A percentile compares a stretch with the other conserved stretches of the same genome.
These are phyloP conservation scores for Ganoderma lucidum DNA, from an alignment of 1,284 basidiomycete species.

Conservation along the genomic window DNA sequence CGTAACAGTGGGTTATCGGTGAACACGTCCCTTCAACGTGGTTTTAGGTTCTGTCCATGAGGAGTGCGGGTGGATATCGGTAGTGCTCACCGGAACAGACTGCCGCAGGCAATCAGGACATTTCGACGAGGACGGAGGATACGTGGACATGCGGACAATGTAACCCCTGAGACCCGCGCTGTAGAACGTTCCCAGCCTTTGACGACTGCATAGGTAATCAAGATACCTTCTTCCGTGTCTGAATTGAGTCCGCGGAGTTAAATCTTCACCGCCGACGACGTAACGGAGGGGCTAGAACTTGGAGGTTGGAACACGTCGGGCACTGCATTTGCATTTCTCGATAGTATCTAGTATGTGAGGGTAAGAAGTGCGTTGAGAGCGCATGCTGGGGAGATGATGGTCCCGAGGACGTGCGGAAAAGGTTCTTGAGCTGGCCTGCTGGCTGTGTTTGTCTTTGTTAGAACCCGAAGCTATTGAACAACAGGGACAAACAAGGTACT, in stretches of 20 bases:
- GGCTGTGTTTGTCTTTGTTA: constrained; percentile 10
- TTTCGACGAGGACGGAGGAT: not conserved
- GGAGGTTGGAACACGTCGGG: not conserved
- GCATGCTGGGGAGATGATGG: not conserved
- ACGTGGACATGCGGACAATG: not conserved
- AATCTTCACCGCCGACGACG: not conserved
- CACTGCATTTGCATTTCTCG: not conserved
- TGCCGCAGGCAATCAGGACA: not conserved
- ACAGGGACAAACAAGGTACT: not conserved
- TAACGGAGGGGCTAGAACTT: not conserved
- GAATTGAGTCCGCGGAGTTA: not conserved
- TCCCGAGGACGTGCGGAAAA: not conserved
- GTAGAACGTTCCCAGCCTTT: not conserved
- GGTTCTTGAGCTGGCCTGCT: not conserved
- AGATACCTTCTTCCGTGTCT: not conserved
- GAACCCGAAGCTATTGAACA: not conserved
- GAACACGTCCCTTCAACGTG: not conserved
- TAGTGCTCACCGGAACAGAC: not conserved
- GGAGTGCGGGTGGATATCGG: not conserved
- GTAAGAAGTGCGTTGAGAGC: not conserved
- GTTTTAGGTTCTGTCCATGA: not conserved
- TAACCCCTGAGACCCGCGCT: not conserved
- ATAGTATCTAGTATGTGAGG: not conserved
- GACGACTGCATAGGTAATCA: not conserved
- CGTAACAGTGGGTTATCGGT: not conserved